Evolutionary conservation across 805 yeast species (phyloP).

Genomic region (Zygotorulaspora florentina): DNA sequence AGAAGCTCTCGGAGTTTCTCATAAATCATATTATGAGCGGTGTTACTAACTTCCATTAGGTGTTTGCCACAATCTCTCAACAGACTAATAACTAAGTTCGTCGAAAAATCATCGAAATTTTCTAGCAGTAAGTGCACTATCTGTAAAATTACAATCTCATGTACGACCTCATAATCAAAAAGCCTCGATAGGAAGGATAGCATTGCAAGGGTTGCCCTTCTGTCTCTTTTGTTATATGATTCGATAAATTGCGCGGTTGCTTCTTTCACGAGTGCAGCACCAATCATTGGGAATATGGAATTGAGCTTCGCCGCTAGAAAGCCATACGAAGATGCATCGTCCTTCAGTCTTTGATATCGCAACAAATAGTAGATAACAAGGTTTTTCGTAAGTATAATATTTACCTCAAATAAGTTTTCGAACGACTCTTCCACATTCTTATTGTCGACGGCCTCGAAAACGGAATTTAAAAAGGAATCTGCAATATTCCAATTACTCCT

Average conservation of each 20-base stretch:
- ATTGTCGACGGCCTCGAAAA: constrained; percentile 3
- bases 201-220: constrained; percentile 40
- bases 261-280: constrained; percentile 51
- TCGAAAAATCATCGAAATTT: constrained; percentile 46
- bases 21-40: constrained; percentile 48
- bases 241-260: constrained; percentile 55
- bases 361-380: constrained; percentile 54
- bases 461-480: constrained; percentile 41
- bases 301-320: constrained; percentile 57
- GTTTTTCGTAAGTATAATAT: constrained; percentile 60
- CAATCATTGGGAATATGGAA: constrained; percentile 65
- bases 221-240: constrained; percentile 46
- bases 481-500: constrained; percentile 53
- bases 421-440: constrained; percentile 47
- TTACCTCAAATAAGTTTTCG: constrained; percentile 49
- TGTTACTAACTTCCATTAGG: constrained; percentile 41
- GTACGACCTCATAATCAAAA: constrained; percentile 57
- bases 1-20: constrained; percentile 59
- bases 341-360: constrained; percentile 46
- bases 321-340: constrained; percentile 47
- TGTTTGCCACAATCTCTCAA: constrained; percentile 50
- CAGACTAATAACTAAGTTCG: constrained; percentile 51
- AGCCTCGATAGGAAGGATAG: constrained; percentile 56
- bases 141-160: constrained; percentile 52
- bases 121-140: constrained; percentile 45